Evolutionary conservation across 805 yeast species (phyloP).

Genomic region (Metschnikowia koreensis): DNA sequence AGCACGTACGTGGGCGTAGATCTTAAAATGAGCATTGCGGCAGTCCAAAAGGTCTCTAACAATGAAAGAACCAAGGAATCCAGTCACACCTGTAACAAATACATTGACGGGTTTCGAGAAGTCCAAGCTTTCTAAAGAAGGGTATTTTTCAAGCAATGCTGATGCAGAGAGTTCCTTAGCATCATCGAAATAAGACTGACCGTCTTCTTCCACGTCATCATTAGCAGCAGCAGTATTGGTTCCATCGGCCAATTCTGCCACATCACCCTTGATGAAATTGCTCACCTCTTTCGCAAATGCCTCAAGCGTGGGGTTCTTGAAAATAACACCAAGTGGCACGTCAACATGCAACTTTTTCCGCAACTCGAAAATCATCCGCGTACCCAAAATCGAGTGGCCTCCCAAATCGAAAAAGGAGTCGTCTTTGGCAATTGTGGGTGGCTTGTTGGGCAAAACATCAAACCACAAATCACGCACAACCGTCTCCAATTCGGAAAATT

Average conservation of each 20-base stretch:
- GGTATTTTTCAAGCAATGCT: slow-evolving; percentile 44
- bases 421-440: slow-evolving; percentile 68
- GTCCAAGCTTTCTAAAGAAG: slow-evolving; percentile 40
- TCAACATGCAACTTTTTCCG: slow-evolving; percentile 76
- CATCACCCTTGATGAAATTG: slow-evolving; percentile 49
- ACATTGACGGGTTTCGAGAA: slow-evolving; percentile 48
- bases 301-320: slow-evolving; percentile 82
- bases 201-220: slow-evolving; percentile 24
- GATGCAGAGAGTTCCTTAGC: slow-evolving; percentile 53
- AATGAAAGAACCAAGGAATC: slow-evolving; percentile 91
- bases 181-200: slow-evolving; percentile 59
- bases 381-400: slow-evolving; percentile 96
- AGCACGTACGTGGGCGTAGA: slow-evolving; percentile 93
- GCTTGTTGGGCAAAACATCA: slow-evolving; percentile 77
- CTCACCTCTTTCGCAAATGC: slow-evolving; percentile 75
- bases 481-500: slow-evolving; percentile 62
- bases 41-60: slow-evolving; percentile 66
- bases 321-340: slow-evolving; percentile 85
- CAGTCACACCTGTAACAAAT: slow-evolving; percentile 94
- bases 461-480: slow-evolving; percentile 82
- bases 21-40: slow-evolving; percentile 53
- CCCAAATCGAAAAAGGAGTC: slow-evolving; percentile 97
- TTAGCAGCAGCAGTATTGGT: slow-evolving; percentile 22
- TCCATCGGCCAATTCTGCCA: slow-evolving; percentile 41
- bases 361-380: slow-evolving; percentile 92